These are phyloP conservation scores for Ophiostoma ulmi DNA, from an alignment of 2,329 filamentous ascomycete species.

Conservation along the genomic window DNA sequence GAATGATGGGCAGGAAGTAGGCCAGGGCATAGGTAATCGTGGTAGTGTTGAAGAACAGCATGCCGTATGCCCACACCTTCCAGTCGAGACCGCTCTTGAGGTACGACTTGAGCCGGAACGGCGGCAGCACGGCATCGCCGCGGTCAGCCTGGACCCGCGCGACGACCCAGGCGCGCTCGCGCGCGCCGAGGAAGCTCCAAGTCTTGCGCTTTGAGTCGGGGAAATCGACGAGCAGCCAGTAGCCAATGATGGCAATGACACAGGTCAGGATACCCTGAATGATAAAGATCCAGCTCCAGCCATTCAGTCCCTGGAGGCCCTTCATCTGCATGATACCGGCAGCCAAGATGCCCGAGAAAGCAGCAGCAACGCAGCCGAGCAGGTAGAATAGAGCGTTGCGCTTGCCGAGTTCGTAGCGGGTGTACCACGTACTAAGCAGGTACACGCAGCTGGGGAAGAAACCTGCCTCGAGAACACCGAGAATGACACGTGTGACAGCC, in stretches of 20 bases:
- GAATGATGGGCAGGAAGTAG: constrained; percentile 74
- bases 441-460: constrained; percentile 69
- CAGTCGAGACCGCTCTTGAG: constrained; percentile 45
- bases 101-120: constrained; percentile 47
- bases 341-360: constrained; percentile 63
- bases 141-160: constrained; percentile 53
- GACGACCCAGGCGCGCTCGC: constrained; percentile 51
- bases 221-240: constrained; percentile 59
- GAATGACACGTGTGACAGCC: constrained; percentile 51
- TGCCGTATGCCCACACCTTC: constrained; percentile 58
- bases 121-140: constrained; percentile 50
- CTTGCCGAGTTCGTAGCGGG: constrained; percentile 63
- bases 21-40: constrained; percentile 70
- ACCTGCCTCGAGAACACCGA: constrained; percentile 63
- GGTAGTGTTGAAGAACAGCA: constrained; percentile 61
- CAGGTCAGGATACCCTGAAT: constrained; percentile 52
- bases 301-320: constrained; percentile 45
- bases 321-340: constrained; percentile 64
- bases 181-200: constrained; percentile 49
- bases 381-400: constrained; percentile 66
- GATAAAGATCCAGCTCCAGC: constrained; percentile 65
- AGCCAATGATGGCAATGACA: constrained; percentile 45
- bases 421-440: constrained; percentile 69
- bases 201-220: constrained; percentile 50
- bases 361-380: constrained; percentile 60